phyloP scores from a whole-genome alignment of 1,284 basidiomycete species.

The Sporisorium exsertum region DNA sequence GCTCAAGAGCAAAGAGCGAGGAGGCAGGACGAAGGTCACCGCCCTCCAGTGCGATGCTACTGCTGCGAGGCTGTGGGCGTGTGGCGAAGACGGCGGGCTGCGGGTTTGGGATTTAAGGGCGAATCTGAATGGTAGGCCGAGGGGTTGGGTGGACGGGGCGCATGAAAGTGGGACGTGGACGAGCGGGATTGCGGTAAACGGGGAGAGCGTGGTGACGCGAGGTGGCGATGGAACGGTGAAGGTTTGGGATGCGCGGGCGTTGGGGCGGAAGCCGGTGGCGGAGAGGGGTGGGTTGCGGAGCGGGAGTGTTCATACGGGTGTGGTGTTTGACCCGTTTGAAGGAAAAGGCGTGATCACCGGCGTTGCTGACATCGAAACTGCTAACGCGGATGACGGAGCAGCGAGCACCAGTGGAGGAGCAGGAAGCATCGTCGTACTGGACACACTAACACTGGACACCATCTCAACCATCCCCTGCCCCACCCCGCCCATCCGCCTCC shows the following conservation, averaged over 20 bases:
- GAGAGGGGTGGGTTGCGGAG: slow-evolving; percentile 77
- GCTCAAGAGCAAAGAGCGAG: slow-evolving; percentile 93
- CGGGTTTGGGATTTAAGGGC: slow-evolving; percentile 92
- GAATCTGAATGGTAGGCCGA: slow-evolving; percentile 86
- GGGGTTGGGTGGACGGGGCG: slow-evolving; percentile 87
- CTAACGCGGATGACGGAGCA: not conserved
- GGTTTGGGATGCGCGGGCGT: slow-evolving; percentile 88
- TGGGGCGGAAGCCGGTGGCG: slow-evolving; percentile 83
- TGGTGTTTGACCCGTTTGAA: slow-evolving; percentile 87
- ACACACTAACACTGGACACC: slow-evolving; percentile 19
- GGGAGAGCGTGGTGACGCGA: slow-evolving; percentile 79
- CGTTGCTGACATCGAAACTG: slow-evolving; percentile 6
- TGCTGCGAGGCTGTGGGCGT: slow-evolving; percentile 66
- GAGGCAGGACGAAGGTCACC: slow-evolving; percentile 92
- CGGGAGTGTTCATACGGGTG: slow-evolving; percentile 88
- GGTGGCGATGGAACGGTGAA: slow-evolving; percentile 95
- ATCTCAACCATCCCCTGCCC: slow-evolving; percentile 7
- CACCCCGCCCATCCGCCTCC: slow-evolving; percentile 30
- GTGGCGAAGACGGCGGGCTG: slow-evolving; percentile 87
- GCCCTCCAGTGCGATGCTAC: slow-evolving; percentile 62
- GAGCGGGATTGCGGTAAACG: slow-evolving; percentile 84
- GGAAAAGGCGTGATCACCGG: slow-evolving; percentile 88
- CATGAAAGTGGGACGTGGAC: slow-evolving; percentile 85
- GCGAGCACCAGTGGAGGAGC: not conserved
- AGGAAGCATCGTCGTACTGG: slow-evolving; percentile 46